Evolutionary conservation across 352 stramenopile species (phyloP).

Genomic region (Phytopythium chamaehyphon): DNA sequence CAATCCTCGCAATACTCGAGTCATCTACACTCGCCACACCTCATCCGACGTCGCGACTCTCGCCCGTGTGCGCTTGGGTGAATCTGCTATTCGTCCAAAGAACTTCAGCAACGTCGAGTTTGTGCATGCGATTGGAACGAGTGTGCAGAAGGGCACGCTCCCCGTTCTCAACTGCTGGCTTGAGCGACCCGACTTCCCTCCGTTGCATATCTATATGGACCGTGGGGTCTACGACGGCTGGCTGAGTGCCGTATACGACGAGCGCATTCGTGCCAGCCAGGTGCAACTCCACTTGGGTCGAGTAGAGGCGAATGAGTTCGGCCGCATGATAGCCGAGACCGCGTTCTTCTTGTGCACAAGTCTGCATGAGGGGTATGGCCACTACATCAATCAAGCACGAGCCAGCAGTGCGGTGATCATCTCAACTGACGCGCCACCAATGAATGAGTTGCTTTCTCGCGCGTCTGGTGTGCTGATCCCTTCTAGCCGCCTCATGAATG

Average conservation of each 20-base stretch:
- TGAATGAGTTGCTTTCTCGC: constrained; percentile 59
- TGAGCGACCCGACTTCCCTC: constrained; percentile 37
- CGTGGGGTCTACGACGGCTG: constrained; percentile 26
- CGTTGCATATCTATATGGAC: constrained; percentile 48
- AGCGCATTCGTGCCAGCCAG: constrained; percentile 17
- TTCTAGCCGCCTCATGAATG: constrained; percentile 16
- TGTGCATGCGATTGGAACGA: constrained; percentile 47
- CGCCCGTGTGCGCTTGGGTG: constrained; percentile 21
- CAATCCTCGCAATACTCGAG: constrained; percentile 39
- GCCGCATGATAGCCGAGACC: constrained; percentile 43
- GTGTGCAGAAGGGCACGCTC: constrained; percentile 48
- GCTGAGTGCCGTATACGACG: constrained; percentile 24
- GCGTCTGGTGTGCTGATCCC: constrained; percentile 41
- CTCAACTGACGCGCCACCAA: constrained; percentile 47
- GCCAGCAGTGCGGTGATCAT: constrained; percentile 40
- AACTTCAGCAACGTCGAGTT: constrained; percentile 45
- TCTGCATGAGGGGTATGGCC: constrained; percentile 52
- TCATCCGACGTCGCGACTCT: constrained; percentile 43
- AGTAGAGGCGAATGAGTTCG: constrained; percentile 31
- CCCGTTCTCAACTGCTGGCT: constrained; percentile 60
- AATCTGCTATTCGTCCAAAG: constrained; percentile 24
- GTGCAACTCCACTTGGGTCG: constrained; percentile 35
- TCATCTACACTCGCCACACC: constrained; percentile 57
- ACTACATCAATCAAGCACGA: constrained; percentile 74
- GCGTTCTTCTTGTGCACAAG: constrained; percentile 66